phyloP scores from a whole-genome alignment of 2,329 filamentous ascomycete genomes.

The Aspergillus tamarii region DNA sequence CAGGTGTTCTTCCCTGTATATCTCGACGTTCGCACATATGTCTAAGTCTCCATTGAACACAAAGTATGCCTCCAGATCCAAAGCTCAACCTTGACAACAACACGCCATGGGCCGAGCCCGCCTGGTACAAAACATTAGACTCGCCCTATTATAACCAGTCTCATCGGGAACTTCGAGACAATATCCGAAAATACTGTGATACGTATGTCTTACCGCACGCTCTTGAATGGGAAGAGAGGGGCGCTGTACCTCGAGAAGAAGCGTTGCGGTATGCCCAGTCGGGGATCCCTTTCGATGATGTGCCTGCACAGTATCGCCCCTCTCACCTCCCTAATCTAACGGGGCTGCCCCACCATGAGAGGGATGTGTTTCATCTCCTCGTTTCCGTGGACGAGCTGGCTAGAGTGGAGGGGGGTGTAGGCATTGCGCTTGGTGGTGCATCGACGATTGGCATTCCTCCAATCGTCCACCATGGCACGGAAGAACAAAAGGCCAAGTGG shows the following conservation, averaged over 20 bases:
- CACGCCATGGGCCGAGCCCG: neutral
- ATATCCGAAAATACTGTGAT: constrained; percentile 4
- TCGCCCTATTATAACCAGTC: constrained; percentile 5
- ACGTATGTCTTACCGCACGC: neutral
- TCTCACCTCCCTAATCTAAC: no score
- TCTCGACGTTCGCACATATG: no score
- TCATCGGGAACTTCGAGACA: neutral
- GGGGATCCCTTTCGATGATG: no score
- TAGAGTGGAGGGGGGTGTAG: neutral
- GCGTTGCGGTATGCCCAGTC: no score
- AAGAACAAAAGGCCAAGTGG: constrained; percentile 19
- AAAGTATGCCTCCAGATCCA: no score
- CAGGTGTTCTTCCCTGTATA: no score
- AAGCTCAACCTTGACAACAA: no score
- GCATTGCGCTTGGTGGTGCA: constrained; percentile 13
- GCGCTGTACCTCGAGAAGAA: neutral
- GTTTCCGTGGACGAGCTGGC: constrained; percentile 1
- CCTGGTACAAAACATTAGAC: neutral
- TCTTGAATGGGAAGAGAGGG: constrained; percentile 4
- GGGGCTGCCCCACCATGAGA: no score
- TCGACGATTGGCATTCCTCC: constrained; percentile 19
- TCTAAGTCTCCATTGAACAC: no score
- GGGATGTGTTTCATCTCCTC: neutral
- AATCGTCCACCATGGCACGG: constrained; percentile 19
- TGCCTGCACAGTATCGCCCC: no score